Conservation (phyloP, 2,329 filamentous ascomycete genomes). For the Fusarium sp. region DNA sequence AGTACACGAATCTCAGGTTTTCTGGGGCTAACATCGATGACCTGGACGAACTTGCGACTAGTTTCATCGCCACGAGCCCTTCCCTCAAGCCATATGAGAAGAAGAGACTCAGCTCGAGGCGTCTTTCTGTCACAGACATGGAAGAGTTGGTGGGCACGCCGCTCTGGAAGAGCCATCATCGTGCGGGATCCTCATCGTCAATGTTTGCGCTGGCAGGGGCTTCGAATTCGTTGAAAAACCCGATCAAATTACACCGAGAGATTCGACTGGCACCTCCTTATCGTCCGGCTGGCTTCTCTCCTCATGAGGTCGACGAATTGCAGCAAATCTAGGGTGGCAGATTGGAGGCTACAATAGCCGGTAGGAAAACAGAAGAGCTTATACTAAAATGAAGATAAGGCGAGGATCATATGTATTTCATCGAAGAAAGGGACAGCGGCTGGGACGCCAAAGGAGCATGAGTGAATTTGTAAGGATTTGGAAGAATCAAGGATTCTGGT, state of each 20-base stretch:
- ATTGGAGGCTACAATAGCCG: no score
- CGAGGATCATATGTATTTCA: no score
- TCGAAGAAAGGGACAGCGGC: background rate
- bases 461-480: constrained; percentile 11
- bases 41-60: constrained; percentile 52
- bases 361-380: no score
- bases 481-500: background rate
- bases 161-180: constrained; percentile 19
- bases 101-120: constrained; percentile 47
- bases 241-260: constrained; percentile 39
- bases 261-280: constrained; percentile 47
- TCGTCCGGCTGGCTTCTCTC: constrained; percentile 43
- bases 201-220: constrained; percentile 10
- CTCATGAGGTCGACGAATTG: constrained; percentile 55
- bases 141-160: constrained; percentile 30
- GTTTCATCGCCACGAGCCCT: constrained; percentile 24
- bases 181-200: constrained; percentile 35
- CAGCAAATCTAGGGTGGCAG: constrained; percentile 40
- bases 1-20: constrained; percentile 48
- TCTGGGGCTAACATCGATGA: constrained; percentile 36
- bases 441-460: background rate
- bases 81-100: constrained; percentile 47
- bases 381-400: no score
- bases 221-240: constrained; percentile 34
- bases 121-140: constrained; percentile 23